Base-by-base conservation (phyloP, 345 rosid species). In the Salix suchowensis region DNA sequence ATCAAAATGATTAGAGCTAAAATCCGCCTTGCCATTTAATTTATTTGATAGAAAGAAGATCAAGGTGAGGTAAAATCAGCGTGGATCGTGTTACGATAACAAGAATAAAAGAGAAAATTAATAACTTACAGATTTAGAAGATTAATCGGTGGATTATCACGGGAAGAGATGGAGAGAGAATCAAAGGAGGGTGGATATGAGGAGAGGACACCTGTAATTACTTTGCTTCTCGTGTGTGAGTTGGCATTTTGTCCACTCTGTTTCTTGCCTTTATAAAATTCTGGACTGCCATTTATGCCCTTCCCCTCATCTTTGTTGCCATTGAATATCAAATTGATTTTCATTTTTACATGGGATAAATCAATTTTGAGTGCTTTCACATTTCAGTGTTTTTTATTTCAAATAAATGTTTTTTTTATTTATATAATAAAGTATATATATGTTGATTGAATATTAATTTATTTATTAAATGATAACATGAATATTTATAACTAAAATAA, bases 91-190 rank as follows among this genome's bases (percentile, higher is more conserved):
- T 14, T 32, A 1, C 12, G 39, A 16, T 30, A 15, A 15, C 2
- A 30, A 15, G 39, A 65, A 14, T 6, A 65, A 10, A 7, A 50
- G 40, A 40, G 34, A 26, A 55, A 28, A 50, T 15, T 23, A 16
- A 75, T 10, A 18, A 77, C 87, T 83, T 70, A 81, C 84, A 42
- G 65, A 69, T 44, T 46, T 48, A 12, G 13, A 36, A 19, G 36
- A 24, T 36, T 15, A 14, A 13, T 40, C 36, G 64, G 52, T 70
- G 62, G 55, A 23, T 68, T 68, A 4, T 18, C 44, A 40, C 44
- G 3, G 44, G 37, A 34, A 40, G 44, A 40, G 2, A 40, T 10
- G 44, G 13, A 40, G 44, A 10, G 11, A 67, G 37, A 26, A n/a
- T 62, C 19, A 61, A 72, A 62, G 36, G 44, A n/a, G 2, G 23